Conservation (phyloP, 306 rosid genomes). For the Fragaria iinumae region DNA sequence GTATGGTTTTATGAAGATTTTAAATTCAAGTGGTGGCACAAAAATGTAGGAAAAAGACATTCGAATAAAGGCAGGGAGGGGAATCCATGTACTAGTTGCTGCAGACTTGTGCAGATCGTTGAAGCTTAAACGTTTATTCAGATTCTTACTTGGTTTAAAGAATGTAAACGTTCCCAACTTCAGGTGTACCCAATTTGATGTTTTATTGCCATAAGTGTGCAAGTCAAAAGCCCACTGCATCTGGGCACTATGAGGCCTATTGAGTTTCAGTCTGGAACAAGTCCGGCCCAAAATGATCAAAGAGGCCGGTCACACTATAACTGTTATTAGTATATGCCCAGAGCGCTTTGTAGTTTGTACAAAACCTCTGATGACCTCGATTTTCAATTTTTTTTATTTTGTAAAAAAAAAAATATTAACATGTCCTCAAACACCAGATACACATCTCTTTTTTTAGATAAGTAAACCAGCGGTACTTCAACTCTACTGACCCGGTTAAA, state of each 20-base stretch:
- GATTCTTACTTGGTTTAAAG: neutral
- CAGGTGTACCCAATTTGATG: neutral
- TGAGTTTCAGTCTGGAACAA: neutral
- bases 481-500: too few relatives aligned
- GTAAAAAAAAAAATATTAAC: too few relatives aligned
- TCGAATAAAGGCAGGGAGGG: neutral
- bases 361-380: too few relatives aligned
- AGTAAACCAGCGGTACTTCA: too few relatives aligned
- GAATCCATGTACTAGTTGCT: neutral
- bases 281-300: neutral
- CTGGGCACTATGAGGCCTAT: neutral
- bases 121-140: neutral
- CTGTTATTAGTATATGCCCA: too few relatives aligned
- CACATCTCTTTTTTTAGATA: too few relatives aligned
- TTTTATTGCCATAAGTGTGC: neutral
- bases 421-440: too few relatives aligned
- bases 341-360: too few relatives aligned
- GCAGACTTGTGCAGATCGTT: neutral
- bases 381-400: too few relatives aligned
- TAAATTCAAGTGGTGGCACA: slow-evolving; percentile 1
- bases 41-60: slow-evolving; percentile 8
- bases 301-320: too few relatives aligned
- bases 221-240: neutral
- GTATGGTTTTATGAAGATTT: neutral
- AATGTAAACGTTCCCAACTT: neutral